Percentiles rank a stretch among this genome's conserved stretches.
Evolutionary conservation across 441 rosid species (phyloP).

Genomic region (Pelargonium cotyledonis): DNA sequence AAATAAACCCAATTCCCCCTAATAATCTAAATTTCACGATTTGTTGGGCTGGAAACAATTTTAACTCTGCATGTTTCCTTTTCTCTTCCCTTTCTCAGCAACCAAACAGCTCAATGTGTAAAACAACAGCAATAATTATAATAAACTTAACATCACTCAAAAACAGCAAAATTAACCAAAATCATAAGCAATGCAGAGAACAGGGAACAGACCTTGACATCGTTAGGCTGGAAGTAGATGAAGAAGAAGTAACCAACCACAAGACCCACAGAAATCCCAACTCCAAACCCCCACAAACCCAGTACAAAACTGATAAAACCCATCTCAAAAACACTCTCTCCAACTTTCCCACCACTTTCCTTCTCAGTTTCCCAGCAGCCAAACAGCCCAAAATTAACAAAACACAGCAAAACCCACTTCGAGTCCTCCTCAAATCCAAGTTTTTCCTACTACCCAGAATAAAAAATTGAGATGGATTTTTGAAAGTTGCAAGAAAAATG

Average conservation of each 20-base stretch:
- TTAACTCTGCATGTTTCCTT: neutral
- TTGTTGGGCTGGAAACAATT: neutral
- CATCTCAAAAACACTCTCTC: conserved; percentile 25
- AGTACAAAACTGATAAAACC: conserved; percentile 54
- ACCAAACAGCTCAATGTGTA: neutral
- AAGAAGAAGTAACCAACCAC: conserved; percentile 68
- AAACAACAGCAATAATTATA: neutral
- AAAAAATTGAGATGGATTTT: neutral
- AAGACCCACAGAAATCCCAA: conserved; percentile 72
- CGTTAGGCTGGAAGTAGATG: conserved; percentile 65
- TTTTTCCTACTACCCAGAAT: neutral
- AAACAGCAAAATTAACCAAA: neutral
- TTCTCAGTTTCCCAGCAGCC: conserved; percentile 14
- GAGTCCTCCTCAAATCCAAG: neutral
- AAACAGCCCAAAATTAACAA: conserved; percentile 8
- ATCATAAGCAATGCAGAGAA: neutral
- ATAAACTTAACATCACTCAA: neutral
- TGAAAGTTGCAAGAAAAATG: too few relatives aligned
- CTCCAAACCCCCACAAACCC: conserved; percentile 80
- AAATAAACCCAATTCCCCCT: too few relatives aligned
- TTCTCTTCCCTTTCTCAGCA: neutral
- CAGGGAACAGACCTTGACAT: conserved; percentile 53
- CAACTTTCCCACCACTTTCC: neutral
- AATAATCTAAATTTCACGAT: too few relatives aligned
- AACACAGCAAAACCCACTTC: conserved; percentile 6